Conservation (phyloP, 1,284 basidiomycete genomes). For the Dichomitus squalens region DNA sequence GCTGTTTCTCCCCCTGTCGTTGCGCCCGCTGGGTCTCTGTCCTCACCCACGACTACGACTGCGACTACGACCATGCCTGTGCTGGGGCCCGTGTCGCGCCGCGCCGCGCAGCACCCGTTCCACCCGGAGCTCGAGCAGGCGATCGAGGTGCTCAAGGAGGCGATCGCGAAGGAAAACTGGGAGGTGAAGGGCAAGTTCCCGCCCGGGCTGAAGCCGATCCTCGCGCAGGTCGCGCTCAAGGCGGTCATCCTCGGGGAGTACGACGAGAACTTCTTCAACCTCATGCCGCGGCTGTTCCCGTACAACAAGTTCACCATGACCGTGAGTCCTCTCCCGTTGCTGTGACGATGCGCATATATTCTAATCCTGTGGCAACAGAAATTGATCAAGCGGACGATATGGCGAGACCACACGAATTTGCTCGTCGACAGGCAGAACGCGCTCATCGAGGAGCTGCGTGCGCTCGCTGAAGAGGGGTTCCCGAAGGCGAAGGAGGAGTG, state of each 20-base stretch:
- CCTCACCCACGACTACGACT: not conserved
- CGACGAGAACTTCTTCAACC: slow-evolving; percentile 88
- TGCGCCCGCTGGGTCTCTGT: slow-evolving; percentile 3
- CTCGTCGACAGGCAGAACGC: slow-evolving; percentile 65
- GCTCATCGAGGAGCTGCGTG: slow-evolving; percentile 59
- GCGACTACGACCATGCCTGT: not conserved
- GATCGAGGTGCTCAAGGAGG: slow-evolving; percentile 63
- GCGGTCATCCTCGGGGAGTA: slow-evolving; percentile 88
- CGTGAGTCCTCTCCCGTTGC: slow-evolving; percentile 40
- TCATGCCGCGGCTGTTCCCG: slow-evolving; percentile 86
- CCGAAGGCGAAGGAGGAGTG: slow-evolving; percentile 71
- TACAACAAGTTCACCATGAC: slow-evolving; percentile 93
- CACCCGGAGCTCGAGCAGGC: slow-evolving; percentile 67
- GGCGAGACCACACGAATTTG: slow-evolving; percentile 65
- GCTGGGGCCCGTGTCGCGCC: too few relatives aligned
- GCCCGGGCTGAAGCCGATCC: slow-evolving; percentile 71
- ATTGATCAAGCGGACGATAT: slow-evolving; percentile 81
- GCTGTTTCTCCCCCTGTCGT: slow-evolving; percentile 10
- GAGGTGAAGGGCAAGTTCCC: slow-evolving; percentile 89
- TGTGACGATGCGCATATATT: not conserved
- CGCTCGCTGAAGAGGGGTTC: slow-evolving; percentile 65
- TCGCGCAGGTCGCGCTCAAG: slow-evolving; percentile 72
- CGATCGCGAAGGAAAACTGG: slow-evolving; percentile 71
- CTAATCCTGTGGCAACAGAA: slow-evolving; percentile 48
- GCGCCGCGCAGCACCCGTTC: slow-evolving; percentile 54